Conservation (phyloP, 2,329 filamentous ascomycete genomes). For the Penicillium sp. region DNA sequence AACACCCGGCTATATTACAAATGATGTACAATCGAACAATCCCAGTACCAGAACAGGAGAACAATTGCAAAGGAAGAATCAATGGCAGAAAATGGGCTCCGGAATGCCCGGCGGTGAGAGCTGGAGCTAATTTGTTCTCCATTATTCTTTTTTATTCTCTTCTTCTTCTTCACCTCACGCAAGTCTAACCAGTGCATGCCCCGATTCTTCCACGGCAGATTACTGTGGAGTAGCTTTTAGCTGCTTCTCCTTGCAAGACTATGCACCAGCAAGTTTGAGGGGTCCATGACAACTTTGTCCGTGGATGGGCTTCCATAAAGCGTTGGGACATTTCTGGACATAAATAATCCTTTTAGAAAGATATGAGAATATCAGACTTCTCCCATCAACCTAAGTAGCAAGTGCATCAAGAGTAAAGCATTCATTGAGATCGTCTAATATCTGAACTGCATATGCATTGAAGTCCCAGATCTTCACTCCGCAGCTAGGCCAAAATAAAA, state of each 20-base stretch:
- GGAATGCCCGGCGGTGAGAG: conserved; percentile 13
- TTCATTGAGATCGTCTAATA: background rate
- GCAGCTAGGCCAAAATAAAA: background rate
- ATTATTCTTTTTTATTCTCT: conserved; percentile 14
- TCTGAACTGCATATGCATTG: background rate
- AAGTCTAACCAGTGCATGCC: conserved; percentile 30
- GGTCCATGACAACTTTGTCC: conserved; percentile 33
- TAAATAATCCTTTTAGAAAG: background rate
- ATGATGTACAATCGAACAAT: conserved; percentile 2
- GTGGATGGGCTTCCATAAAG: conserved; percentile 46
- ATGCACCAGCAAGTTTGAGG: conserved; percentile 46
- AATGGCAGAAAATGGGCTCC: conserved; percentile 3
- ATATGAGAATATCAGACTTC: too few relatives aligned
- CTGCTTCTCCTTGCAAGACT: conserved; percentile 37
- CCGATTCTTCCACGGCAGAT: conserved; percentile 22
- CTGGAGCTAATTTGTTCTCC: conserved; percentile 1
- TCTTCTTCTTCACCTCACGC: conserved; percentile 26
- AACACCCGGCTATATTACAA: conserved; percentile 13
- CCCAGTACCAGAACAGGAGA: conserved; percentile 3
- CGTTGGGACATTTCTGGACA: conserved; percentile 36
- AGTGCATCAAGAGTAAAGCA: too few relatives aligned
- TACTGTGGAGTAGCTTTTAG: conserved; percentile 23
- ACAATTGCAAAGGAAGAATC: conserved; percentile 18
- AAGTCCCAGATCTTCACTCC: background rate
- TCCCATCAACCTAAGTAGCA: too few relatives aligned